Percentiles rank a stretch among this genome's conserved stretches.
phyloP scores from a whole-genome alignment of 2,329 filamentous ascomycete genomes.

The Neoascochyta sp. region DNA sequence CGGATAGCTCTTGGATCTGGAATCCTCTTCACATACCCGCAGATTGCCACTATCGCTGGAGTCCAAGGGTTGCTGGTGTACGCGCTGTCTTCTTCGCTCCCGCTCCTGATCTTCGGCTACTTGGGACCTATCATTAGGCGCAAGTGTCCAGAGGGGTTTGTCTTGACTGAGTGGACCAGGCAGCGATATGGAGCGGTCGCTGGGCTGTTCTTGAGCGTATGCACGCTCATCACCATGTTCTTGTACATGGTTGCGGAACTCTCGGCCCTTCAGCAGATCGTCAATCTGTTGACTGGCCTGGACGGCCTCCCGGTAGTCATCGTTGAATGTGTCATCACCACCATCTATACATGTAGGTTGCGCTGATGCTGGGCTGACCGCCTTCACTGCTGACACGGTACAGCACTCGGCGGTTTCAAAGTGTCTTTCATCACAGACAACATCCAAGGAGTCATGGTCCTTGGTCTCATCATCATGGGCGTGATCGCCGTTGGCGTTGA shows the following conservation, averaged over 20 bases:
- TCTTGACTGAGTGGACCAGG: slow-evolving; percentile 79
- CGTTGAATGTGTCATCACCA: slow-evolving; percentile 72
- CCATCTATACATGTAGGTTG: slow-evolving; percentile 71
- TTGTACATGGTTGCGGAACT: slow-evolving; percentile 84
- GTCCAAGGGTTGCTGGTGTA: slow-evolving; percentile 77
- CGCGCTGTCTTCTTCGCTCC: slow-evolving; percentile 66
- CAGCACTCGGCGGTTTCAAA: slow-evolving; percentile 74
- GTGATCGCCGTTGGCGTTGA: slow-evolving; percentile 74
- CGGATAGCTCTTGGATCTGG: slow-evolving; percentile 72
- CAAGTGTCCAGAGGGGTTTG: slow-evolving; percentile 79
- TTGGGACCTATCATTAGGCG: slow-evolving; percentile 73
- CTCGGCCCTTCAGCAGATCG: slow-evolving; percentile 75
- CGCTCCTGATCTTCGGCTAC: slow-evolving; percentile 69
- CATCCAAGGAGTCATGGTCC: slow-evolving; percentile 74
- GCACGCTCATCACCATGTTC: slow-evolving; percentile 78
- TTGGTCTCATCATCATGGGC: slow-evolving; percentile 70
- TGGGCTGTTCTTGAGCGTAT: slow-evolving; percentile 69
- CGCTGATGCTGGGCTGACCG: too few species aligned
- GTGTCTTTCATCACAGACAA: slow-evolving; percentile 84
- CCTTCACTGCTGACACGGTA: slow-evolving; percentile 6
- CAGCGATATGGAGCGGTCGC: slow-evolving; percentile 69
- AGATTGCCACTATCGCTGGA: slow-evolving; percentile 74
- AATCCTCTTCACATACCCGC: slow-evolving; percentile 77
- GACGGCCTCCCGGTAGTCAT: slow-evolving; percentile 72
- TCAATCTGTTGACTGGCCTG: slow-evolving; percentile 69